Conservation (phyloP, 305 asterid species). For the Fraxinus nigra region DNA sequence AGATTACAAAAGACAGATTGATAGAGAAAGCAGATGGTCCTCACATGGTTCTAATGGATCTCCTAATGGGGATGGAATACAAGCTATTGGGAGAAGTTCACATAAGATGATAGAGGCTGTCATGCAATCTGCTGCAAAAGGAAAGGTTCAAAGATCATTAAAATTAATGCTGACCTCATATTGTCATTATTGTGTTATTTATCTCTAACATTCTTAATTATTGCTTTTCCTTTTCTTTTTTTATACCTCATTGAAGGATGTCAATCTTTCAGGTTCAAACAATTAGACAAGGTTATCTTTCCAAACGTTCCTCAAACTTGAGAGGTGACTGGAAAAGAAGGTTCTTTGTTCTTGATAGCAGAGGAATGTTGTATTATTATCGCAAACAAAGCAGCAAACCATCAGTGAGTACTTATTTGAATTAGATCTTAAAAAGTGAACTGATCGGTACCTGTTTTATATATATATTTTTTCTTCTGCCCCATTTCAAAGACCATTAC, state of each 20-base stretch:
- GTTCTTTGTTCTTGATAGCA: constrained; percentile 98
- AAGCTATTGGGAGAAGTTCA: constrained; percentile 94
- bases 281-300: constrained; percentile 97
- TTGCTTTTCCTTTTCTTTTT: constrained; percentile 10
- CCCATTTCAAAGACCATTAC: constrained; percentile 11
- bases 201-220: background rate
- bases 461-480: background rate
- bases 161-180: constrained; percentile 14
- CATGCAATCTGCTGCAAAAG: constrained; percentile 96
- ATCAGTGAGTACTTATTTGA: constrained; percentile 66
- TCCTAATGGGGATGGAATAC: constrained; percentile 97
- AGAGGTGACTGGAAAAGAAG: constrained; percentile 99
- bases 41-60: constrained; percentile 89
- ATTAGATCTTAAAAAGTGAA: background rate
- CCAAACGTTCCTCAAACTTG: constrained; percentile 94
- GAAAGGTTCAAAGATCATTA: constrained; percentile 62
- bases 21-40: constrained; percentile 89
- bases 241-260: background rate
- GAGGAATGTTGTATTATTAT: constrained; percentile 99
- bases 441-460: background rate
- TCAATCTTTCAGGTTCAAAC: constrained; percentile 85
- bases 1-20: constrained; percentile 89
- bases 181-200: constrained; percentile 18
- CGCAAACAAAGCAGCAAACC: constrained; percentile 97
- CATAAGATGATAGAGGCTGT: constrained; percentile 99